Evolutionary conservation across 768 basidiomycete genomes (phyloP).

Genomic region (Gloeostereum incarnatum): DNA sequence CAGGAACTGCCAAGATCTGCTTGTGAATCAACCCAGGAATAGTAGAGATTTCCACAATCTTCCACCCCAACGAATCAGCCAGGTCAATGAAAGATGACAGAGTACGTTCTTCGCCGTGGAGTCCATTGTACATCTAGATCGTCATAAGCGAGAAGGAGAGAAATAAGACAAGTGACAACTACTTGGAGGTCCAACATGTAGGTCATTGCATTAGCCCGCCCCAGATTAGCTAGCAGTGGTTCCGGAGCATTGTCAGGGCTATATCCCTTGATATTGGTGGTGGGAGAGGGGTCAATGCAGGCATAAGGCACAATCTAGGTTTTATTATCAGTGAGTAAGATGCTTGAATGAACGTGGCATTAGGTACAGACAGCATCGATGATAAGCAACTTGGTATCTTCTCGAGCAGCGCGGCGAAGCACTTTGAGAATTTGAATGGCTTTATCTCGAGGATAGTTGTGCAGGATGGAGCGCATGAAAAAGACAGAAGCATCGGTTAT

Average conservation of each 20-base stretch:
- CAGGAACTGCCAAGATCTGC: too few species aligned
- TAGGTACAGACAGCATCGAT: constrained; percentile 65
- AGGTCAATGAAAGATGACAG: constrained; percentile 51
- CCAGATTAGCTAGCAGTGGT: constrained; percentile 65
- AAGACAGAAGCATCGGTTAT: constrained; percentile 49
- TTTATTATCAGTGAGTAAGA: too few species aligned
- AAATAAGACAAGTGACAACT: too few species aligned
- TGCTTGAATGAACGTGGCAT: too few species aligned
- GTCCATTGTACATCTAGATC: constrained; percentile 60
- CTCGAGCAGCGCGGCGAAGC: constrained; percentile 35
- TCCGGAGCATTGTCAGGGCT: constrained; percentile 38
- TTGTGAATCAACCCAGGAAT: too few species aligned
- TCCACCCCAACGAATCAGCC: constrained; percentile 52
- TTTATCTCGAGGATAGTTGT: constrained; percentile 68
- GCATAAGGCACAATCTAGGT: constrained; percentile 66
- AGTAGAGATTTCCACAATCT: too few species aligned
- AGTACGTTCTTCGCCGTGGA: constrained; percentile 65
- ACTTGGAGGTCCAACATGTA: constrained; percentile 47
- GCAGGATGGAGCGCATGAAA: constrained; percentile 60
- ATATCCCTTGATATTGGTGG: constrained; percentile 12
- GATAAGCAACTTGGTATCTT: constrained; percentile 53
- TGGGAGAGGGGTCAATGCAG: too few species aligned
- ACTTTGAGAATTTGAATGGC: constrained; percentile 35
- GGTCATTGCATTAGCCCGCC: constrained; percentile 52
- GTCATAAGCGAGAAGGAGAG: too few species aligned